phyloP scores from a whole-genome alignment of 495 filamentous ascomycete species.

The Niebla homalea region DNA sequence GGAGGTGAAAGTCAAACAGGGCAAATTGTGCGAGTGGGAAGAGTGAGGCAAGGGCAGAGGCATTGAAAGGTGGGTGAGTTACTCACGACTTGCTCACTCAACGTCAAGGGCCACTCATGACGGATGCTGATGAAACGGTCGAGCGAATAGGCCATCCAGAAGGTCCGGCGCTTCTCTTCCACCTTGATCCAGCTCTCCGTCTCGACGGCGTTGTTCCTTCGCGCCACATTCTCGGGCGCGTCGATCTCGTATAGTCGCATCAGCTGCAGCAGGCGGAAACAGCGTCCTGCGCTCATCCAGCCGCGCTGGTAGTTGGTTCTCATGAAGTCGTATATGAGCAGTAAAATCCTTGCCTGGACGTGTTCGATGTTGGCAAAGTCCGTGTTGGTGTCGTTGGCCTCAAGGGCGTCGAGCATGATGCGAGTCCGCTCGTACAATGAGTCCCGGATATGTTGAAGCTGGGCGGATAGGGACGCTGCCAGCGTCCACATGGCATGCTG shows the following conservation, averaged over 20 bases:
- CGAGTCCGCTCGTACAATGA: too few relatives aligned
- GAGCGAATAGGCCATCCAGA: conserved; percentile 44
- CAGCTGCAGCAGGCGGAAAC: conserved; percentile 39
- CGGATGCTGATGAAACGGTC: conserved; percentile 39
- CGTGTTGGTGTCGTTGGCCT: too few relatives aligned
- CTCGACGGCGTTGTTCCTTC: conserved; percentile 17
- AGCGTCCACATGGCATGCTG: too few relatives aligned
- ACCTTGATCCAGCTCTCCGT: conserved; percentile 17
- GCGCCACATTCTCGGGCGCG: conserved; percentile 4
- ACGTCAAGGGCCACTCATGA: conserved; percentile 32
- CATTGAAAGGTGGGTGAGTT: not conserved
- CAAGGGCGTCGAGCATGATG: too few relatives aligned
- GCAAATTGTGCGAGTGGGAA: too few relatives aligned
- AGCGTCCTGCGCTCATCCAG: conserved; percentile 41
- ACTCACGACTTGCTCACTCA: conserved; percentile 38
- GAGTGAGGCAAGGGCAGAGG: too few relatives aligned
- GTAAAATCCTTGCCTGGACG: conserved; percentile 41
- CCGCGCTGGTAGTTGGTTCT: conserved; percentile 32
- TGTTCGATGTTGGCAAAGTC: conserved; percentile 5
- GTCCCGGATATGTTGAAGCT: too few relatives aligned
- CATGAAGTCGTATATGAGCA: conserved; percentile 41
- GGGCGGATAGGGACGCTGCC: too few relatives aligned
- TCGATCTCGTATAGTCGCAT: conserved; percentile 38
- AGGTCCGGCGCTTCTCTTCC: conserved; percentile 39
- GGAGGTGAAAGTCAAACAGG: too few relatives aligned